Conservation (phyloP, 345 rosid species). For the Limnanthes douglasii region DNA sequence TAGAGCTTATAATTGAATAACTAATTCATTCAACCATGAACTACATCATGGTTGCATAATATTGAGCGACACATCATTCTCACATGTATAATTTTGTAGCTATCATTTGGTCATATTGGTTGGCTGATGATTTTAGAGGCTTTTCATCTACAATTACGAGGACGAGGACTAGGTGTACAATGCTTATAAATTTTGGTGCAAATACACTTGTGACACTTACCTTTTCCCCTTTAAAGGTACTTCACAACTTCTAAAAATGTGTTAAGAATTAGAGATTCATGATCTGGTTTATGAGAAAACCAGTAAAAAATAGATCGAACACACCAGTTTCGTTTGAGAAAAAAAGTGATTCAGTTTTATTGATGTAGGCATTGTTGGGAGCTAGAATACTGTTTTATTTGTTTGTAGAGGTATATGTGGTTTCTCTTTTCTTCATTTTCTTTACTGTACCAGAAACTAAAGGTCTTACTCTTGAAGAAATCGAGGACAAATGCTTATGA, state of each 20-base stretch:
- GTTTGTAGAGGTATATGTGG: conserved; percentile 65
- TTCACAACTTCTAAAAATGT: conserved; percentile 1
- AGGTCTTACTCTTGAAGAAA: conserved; percentile 92
- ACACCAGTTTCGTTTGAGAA: too few species aligned
- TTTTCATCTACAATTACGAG: conserved; percentile 74
- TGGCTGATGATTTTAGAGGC: conserved; percentile 97
- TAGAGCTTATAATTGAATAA: too few species aligned
- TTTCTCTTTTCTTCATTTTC: conserved; percentile 66
- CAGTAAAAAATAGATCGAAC: too few species aligned
- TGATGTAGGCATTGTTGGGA: conserved; percentile 58
- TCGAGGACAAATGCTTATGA: conserved; percentile 83
- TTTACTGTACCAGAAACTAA: conserved; percentile 87
- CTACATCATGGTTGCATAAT: too few species aligned
- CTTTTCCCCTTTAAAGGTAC: conserved; percentile 83
- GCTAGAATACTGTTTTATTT: conserved; percentile 63
- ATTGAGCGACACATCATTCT: too few species aligned
- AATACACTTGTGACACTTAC: conserved; percentile 86
- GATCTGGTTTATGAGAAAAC: too few species aligned
- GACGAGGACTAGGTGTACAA: conserved; percentile 76
- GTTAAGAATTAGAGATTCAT: not conserved
- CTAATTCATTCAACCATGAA: too few species aligned
- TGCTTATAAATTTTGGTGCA: conserved; percentile 87
- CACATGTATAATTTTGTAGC: conserved; percentile 33
- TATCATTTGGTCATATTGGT: conserved; percentile 94
- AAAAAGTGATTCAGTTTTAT: conserved; percentile 7